phyloP scores from a whole-genome alignment of 805 yeast species.

The Saccharomycopsis javanensis region DNA sequence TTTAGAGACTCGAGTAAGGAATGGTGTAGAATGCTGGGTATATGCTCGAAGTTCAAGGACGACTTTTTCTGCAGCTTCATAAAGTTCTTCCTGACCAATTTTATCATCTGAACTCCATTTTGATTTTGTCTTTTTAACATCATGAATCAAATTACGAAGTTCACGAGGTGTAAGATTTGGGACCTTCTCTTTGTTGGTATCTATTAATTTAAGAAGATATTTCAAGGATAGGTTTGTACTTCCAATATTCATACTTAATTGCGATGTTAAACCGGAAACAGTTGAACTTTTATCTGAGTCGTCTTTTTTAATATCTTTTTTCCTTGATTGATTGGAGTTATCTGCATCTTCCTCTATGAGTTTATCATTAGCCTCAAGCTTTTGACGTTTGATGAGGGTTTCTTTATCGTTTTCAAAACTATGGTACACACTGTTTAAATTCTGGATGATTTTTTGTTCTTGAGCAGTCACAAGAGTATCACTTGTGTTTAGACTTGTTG shows the following conservation, averaged over 20 bases:
- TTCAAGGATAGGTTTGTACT: constrained; percentile 72
- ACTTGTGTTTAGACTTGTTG: constrained; percentile 14
- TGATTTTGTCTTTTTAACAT: constrained; percentile 88
- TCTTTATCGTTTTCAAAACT: constrained; percentile 68
- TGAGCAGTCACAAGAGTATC: constrained; percentile 14
- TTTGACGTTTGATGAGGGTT: constrained; percentile 63
- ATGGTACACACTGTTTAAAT: constrained; percentile 66
- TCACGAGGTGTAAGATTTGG: constrained; percentile 65
- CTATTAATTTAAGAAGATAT: constrained; percentile 71
- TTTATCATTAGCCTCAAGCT: constrained; percentile 71
- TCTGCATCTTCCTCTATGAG: constrained; percentile 32
- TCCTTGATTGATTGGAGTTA: background rate
- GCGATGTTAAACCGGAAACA: constrained; percentile 11
- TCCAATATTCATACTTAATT: constrained; percentile 39
- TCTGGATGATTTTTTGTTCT: constrained; percentile 34
- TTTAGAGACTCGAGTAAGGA: constrained; percentile 89
- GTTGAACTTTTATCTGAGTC: too few relatives aligned
- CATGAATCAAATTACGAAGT: constrained; percentile 74
- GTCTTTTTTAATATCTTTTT: background rate
- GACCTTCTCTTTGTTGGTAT: constrained; percentile 66
- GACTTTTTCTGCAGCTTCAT: constrained; percentile 96
- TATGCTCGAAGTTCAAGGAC: constrained; percentile 80
- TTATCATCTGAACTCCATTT: constrained; percentile 96
- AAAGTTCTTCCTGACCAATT: constrained; percentile 94
- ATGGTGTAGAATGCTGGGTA: constrained; percentile 95